Conservation (phyloP, 2,329 filamentous ascomycete genomes). For the Cercospora sp. region DNA sequence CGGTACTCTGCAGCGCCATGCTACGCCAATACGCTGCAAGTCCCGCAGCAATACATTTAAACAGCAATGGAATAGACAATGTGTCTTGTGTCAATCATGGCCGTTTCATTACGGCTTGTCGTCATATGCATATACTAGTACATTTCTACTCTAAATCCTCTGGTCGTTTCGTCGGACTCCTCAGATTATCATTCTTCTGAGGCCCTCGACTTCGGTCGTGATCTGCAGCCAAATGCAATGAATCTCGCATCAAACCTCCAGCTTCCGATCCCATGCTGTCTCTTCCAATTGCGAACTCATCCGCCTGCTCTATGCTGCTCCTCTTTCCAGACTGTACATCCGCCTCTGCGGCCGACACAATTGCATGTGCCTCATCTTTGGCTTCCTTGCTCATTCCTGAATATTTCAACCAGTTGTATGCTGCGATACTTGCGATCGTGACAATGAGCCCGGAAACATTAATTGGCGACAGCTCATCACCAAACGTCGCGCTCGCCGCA, state of each 20-base stretch:
- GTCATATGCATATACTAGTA: slow-evolving; percentile 3
- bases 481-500: slow-evolving; percentile 82
- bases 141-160: slow-evolving; percentile 45
- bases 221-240: slow-evolving; percentile 23
- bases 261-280: slow-evolving; percentile 36
- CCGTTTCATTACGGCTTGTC: background rate
- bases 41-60: background rate
- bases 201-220: slow-evolving; percentile 15
- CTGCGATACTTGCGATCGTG: slow-evolving; percentile 78
- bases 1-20: background rate
- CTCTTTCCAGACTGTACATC: slow-evolving; percentile 13
- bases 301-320: slow-evolving; percentile 15
- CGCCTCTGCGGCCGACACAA: slow-evolving; percentile 43
- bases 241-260: slow-evolving; percentile 27
- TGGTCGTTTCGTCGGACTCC: slow-evolving; percentile 49
- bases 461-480: slow-evolving; percentile 81
- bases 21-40: background rate
- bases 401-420: slow-evolving; percentile 96
- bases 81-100: background rate
- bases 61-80: background rate
- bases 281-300: slow-evolving; percentile 25
- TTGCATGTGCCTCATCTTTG: slow-evolving; percentile 48
- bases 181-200: background rate
- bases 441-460: slow-evolving; percentile 86
- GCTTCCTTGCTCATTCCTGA: slow-evolving; percentile 82